Conservation (phyloP, 2,329 filamentous ascomycete species). For the Clarireedia homoeocarpa region DNA sequence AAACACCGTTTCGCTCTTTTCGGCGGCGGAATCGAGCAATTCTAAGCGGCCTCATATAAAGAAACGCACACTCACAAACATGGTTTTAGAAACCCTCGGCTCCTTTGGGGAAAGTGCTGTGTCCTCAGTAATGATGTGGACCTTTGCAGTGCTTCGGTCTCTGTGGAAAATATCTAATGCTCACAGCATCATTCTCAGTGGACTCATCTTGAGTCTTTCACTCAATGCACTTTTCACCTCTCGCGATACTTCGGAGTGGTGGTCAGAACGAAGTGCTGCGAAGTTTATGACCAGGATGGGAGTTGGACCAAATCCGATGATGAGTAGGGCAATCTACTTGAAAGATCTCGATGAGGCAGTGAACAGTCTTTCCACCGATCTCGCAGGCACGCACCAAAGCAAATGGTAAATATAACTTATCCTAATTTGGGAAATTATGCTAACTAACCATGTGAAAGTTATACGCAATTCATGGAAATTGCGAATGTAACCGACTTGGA, state of each 20-base stretch:
- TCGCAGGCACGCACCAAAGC: conserved; percentile 33
- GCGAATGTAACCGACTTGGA: conserved; percentile 51
- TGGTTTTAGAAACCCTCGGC: conserved; percentile 64
- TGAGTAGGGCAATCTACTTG: conserved; percentile 82
- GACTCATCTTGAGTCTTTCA: conserved; percentile 61
- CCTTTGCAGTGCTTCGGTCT: conserved; percentile 57
- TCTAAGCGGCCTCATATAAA: conserved; percentile 51
- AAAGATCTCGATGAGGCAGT: conserved; percentile 65
- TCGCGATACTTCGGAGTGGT: conserved; percentile 70
- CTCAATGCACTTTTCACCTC: conserved; percentile 71
- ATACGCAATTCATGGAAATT: conserved; percentile 53
- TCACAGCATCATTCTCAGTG: conserved; percentile 62
- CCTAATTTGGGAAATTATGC: not conserved
- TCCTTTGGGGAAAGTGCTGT: conserved; percentile 69
- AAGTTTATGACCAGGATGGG: conserved; percentile 78
- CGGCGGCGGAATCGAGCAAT: conserved; percentile 35
- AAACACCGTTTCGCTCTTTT: conserved; percentile 54
- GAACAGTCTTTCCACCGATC: conserved; percentile 18
- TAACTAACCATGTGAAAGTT: conserved; percentile 33
- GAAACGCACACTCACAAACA: conserved; percentile 53
- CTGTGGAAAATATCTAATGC: conserved; percentile 62
- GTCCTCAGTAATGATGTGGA: conserved; percentile 70
- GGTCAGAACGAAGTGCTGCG: conserved; percentile 71
- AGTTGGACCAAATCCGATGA: conserved; percentile 67
- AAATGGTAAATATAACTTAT: conserved; percentile 36